Conservation (phyloP, 306 rosid genomes). For the Delonix regia region DNA sequence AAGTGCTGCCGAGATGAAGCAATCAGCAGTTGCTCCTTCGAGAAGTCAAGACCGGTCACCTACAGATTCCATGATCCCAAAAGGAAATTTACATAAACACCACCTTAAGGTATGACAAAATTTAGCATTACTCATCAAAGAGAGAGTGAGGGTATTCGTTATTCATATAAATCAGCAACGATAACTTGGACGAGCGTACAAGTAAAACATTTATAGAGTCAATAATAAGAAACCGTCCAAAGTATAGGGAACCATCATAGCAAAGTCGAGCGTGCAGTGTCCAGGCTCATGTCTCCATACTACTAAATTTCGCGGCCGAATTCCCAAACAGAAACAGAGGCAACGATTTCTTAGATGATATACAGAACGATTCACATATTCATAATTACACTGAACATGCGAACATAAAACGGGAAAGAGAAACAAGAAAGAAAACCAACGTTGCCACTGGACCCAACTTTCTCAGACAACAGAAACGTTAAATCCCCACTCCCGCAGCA, state of each 20-base stretch:
- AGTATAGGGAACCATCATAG: not conserved
- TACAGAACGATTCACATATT: not conserved
- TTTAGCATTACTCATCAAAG: not conserved
- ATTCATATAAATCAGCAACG: not conserved
- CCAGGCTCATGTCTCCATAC: not conserved
- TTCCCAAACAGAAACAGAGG: not conserved
- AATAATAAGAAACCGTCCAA: not conserved
- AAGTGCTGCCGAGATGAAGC: conserved; percentile 64
- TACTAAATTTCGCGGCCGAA: not conserved
- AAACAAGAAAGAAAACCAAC: conserved; percentile 6
- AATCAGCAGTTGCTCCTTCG: conserved; percentile 60
- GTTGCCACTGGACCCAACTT: conserved; percentile 60
- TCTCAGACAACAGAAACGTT: conserved; percentile 63
- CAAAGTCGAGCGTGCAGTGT: not conserved
- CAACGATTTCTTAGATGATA: not conserved
- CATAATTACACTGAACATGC: not conserved
- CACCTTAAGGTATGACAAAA: not conserved
- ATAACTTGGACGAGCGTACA: not conserved
- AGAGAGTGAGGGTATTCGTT: not conserved
- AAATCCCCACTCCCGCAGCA: conserved; percentile 99
- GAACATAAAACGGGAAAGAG: not conserved
- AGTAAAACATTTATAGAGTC: not conserved
- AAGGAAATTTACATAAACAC: not conserved
- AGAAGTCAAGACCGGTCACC: conserved; percentile 66
- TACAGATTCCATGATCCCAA: conserved; percentile 33